phyloP scores from a whole-genome alignment of 2,329 filamentous ascomycete genomes.

The Pseudocercospora macadamiae region DNA sequence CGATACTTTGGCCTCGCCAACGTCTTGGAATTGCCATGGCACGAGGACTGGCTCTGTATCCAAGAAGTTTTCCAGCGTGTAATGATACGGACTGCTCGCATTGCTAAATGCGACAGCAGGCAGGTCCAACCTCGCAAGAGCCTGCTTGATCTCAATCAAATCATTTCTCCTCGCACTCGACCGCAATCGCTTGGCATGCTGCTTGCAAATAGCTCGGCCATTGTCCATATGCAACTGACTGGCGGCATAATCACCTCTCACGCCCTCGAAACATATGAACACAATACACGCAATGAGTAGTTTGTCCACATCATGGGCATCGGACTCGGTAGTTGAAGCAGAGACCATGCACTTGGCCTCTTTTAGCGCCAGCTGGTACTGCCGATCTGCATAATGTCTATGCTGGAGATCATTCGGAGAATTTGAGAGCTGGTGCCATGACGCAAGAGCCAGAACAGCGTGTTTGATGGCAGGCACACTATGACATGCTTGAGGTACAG shows the following conservation, averaged over 20 bases:
- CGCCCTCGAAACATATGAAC: conserved; percentile 34
- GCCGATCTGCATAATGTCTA: not conserved
- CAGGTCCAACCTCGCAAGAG: conserved; percentile 20
- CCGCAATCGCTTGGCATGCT: conserved; percentile 6
- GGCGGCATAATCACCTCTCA: conserved; percentile 29
- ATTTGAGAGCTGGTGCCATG: conserved; percentile 26
- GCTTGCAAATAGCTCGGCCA: conserved; percentile 15
- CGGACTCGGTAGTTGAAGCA: not conserved
- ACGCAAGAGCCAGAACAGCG: conserved; percentile 30
- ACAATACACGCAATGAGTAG: conserved; percentile 33
- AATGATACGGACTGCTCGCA: conserved; percentile 14
- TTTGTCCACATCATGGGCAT: conserved; percentile 21
- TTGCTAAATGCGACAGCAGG: conserved; percentile 17
- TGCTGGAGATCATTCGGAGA: not conserved
- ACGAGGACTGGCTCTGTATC: conserved; percentile 10
- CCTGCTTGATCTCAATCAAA: conserved; percentile 19
- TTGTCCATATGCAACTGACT: conserved; percentile 20
- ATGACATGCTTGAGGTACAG: conserved; percentile 30
- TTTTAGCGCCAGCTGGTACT: conserved; percentile 8
- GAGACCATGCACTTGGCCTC: conserved; percentile 4
- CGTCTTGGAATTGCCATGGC: conserved; percentile 16
- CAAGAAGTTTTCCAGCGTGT: conserved; percentile 16
- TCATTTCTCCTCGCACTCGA: conserved; percentile 17
- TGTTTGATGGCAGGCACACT: conserved; percentile 32
- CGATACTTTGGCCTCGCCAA: conserved; percentile 18